A percentile compares a stretch with the other conserved stretches of the same genome.
These are phyloP conservation scores for Fusarium irregulare DNA, from an alignment of 2,329 filamentous ascomycete species.

Conservation along the genomic window DNA sequence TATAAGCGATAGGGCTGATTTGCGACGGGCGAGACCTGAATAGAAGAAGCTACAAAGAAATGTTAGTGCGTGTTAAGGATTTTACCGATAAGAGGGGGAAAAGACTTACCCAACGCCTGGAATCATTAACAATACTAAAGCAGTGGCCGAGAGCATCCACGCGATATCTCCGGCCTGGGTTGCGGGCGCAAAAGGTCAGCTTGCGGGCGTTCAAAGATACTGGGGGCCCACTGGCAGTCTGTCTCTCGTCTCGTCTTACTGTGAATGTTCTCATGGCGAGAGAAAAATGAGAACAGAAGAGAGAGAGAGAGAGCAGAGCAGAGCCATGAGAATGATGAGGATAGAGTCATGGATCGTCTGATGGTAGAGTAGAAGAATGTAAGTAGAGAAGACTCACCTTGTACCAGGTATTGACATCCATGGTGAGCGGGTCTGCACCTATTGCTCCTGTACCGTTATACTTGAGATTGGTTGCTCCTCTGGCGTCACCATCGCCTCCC, in stretches of 20 bases:
- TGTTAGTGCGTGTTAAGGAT: conserved; percentile 18
- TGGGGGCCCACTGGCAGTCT: conserved; percentile 28
- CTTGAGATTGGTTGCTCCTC: conserved; percentile 55
- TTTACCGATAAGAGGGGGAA: not conserved
- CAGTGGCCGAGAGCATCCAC: conserved; percentile 85
- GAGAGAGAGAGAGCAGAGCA: not conserved
- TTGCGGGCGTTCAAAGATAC: conserved; percentile 36
- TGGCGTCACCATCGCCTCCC: conserved; percentile 56
- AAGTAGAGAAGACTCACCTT: conserved; percentile 62
- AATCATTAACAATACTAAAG: conserved; percentile 90
- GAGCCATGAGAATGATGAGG: not conserved
- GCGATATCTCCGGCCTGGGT: conserved; percentile 78
- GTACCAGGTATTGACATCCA: conserved; percentile 84
- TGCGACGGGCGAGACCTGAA: conserved; percentile 87
- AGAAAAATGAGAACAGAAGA: conserved; percentile 4
- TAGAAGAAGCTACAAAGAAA: conserved; percentile 78
- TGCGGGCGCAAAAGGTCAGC: conserved; percentile 49
- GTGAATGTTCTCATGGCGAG: not conserved
- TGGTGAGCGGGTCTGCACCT: conserved; percentile 74
- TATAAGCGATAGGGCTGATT: conserved; percentile 88
- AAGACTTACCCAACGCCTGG: conserved; percentile 77
- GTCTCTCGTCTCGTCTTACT: not conserved
- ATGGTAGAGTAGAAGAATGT: not conserved
- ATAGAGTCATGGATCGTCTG: not conserved
- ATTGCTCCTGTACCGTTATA: conserved; percentile 74